These are phyloP conservation scores for Acidiella bohemica DNA, from an alignment of 495 filamentous ascomycete genomes.

Conservation along the genomic window DNA sequence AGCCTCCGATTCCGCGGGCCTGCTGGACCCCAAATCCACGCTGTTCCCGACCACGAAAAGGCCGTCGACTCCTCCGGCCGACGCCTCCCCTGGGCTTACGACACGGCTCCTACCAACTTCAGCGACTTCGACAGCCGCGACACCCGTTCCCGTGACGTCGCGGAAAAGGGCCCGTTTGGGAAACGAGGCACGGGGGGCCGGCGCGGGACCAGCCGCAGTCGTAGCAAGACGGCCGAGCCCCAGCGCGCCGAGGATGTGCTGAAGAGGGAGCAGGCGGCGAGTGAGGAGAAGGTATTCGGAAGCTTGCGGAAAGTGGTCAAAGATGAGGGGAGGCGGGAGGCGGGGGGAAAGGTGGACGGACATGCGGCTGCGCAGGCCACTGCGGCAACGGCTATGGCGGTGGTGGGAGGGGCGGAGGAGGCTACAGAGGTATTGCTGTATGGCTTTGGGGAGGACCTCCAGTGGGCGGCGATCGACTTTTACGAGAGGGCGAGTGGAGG, in stretches of 20 bases:
- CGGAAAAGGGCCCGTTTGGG: conserved; percentile 53
- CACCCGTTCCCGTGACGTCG: conserved; percentile 30
- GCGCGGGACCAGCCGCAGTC: conserved; percentile 32
- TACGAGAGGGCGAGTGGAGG: conserved; percentile 64
- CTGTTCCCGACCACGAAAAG: conserved; percentile 50
- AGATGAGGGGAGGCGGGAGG: conserved; percentile 6
- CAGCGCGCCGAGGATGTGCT: conserved; percentile 33
- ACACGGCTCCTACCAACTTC: conserved; percentile 25
- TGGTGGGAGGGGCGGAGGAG: conserved; percentile 30
- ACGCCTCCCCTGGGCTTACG: conserved; percentile 46
- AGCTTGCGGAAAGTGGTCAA: conserved; percentile 9
- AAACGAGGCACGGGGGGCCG: conserved; percentile 1
- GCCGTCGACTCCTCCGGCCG: conserved; percentile 47
- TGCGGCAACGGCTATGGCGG: conserved; percentile 5
- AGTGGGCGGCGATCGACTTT: conserved; percentile 75
- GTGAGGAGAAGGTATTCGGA: conserved; percentile 19
- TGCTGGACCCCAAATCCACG: conserved; percentile 47
- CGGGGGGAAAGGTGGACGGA: conserved; percentile 16
- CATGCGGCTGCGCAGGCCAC: conserved; percentile 23
- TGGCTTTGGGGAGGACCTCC: conserved; percentile 58
- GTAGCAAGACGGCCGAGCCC: conserved; percentile 42
- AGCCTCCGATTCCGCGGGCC: neutral
- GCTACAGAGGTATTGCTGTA: conserved; percentile 74
- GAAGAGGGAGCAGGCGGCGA: conserved; percentile 6
- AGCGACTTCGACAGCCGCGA: conserved; percentile 14